Percentiles rank a stretch among this genome's conserved stretches.
Conservation (phyloP, 2,329 filamentous ascomycete genomes). For the Mollisia scopiformis region DNA sequence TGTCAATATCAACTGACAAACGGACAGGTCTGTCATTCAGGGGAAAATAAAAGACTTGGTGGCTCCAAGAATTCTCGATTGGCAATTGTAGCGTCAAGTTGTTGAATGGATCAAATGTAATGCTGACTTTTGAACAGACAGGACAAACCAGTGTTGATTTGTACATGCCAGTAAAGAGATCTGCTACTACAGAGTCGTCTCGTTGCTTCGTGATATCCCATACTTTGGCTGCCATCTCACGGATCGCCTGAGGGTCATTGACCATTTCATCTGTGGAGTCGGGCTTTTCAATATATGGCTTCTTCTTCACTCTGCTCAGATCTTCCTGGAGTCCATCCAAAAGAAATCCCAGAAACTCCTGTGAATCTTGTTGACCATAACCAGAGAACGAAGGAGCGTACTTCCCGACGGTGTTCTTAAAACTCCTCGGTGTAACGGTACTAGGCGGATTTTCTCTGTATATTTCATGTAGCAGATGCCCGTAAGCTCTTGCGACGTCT, state of each 20-base stretch:
- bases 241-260: constrained; percentile 76
- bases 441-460: constrained; percentile 69
- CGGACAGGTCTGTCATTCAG: constrained; percentile 70
- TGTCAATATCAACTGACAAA: constrained; percentile 79
- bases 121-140: constrained; percentile 90
- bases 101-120: constrained; percentile 98
- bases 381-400: constrained; percentile 87
- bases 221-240: constrained; percentile 82
- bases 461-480: constrained; percentile 73
- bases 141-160: constrained; percentile 97
- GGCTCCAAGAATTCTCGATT: constrained; percentile 80
- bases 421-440: constrained; percentile 77
- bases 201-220: constrained; percentile 91
- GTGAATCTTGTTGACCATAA: constrained; percentile 95
- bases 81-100: constrained; percentile 90
- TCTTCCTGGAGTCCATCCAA: constrained; percentile 96
- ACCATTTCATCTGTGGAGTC: constrained; percentile 98
- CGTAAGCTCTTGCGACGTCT: constrained; percentile 84
- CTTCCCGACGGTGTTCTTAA: constrained; percentile 81
- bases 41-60: constrained; percentile 76
- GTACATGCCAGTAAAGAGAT: constrained; percentile 97
- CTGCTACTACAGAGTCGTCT: constrained; percentile 93
- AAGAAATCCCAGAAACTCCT: constrained; percentile 94
- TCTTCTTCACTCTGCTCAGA: constrained; percentile 89
- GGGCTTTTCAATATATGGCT: constrained; percentile 96